A percentile compares a stretch with the other conserved stretches of the same genome.
Evolutionary conservation across 805 yeast genomes (phyloP).

Genomic region (Priceomyces carsonii): DNA sequence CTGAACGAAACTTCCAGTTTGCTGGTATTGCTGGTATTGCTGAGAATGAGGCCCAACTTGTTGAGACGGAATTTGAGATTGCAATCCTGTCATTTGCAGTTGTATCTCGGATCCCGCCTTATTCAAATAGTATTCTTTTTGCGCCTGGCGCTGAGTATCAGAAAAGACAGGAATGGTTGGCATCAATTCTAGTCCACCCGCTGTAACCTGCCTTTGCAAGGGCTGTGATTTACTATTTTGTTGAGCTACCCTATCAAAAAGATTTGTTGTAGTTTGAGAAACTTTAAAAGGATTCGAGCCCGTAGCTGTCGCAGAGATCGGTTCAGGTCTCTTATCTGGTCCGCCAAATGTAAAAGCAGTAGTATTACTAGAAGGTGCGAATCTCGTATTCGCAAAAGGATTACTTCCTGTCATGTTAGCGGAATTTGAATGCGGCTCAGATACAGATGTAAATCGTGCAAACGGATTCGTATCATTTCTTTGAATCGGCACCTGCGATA

Average conservation of each 20-base stretch:
- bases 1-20: constrained; percentile 1
- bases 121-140: constrained; percentile 33
- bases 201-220: constrained; percentile 37
- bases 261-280: constrained; percentile 32
- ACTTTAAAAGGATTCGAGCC: constrained; percentile 65
- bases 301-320: constrained; percentile 40
- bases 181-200: constrained; percentile 70
- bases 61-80: constrained; percentile 10
- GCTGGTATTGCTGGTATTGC: constrained; percentile 9
- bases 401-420: constrained; percentile 20
- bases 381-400: constrained; percentile 47
- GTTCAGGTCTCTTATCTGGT: constrained; percentile 7
- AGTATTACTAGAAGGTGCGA: constrained; percentile 31
- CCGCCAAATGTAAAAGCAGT: constrained; percentile 29
- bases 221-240: constrained; percentile 47
- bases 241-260: constrained; percentile 26
- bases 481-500: constrained; percentile 16
- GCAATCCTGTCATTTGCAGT: constrained; percentile 17
- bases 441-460: background rate
- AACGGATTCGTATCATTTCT: constrained; percentile 41
- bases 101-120: constrained; percentile 39
- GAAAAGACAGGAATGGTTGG: constrained; percentile 73
- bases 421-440: background rate
- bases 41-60: constrained; percentile 3
- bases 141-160: constrained; percentile 52